Evolutionary conservation across 345 rosid species (phyloP).

Genomic region (Lumnitzera racemosa): DNA sequence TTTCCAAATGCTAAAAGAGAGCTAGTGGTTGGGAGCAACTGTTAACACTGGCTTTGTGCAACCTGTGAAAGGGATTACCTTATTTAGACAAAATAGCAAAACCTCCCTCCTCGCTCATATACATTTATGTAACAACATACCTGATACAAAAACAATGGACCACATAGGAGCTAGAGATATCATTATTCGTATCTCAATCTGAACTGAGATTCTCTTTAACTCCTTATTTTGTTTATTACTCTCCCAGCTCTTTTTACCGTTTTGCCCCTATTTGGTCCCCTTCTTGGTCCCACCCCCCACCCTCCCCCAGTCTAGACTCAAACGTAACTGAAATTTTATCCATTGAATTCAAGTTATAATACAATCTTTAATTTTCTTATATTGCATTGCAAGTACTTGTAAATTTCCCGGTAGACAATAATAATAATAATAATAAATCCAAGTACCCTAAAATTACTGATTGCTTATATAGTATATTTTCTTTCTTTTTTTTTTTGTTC

Average conservation of each 20-base stretch:
- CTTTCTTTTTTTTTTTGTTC: too few relatives aligned
- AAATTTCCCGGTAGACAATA: too few relatives aligned
- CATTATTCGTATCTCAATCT: conserved; percentile 60
- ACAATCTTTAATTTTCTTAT: too few relatives aligned
- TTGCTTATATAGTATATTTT: too few relatives aligned
- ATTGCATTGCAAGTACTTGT: too few relatives aligned
- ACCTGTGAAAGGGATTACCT: conserved; percentile 40
- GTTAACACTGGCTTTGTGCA: conserved; percentile 59
- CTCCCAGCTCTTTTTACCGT: conserved; percentile 13
- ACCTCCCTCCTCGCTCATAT: not conserved
- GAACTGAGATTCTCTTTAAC: conserved; percentile 46
- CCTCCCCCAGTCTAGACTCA: too few relatives aligned
- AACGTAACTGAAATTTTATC: too few relatives aligned
- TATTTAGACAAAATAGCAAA: conserved; percentile 34
- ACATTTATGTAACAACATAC: not conserved
- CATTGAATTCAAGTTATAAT: too few relatives aligned
- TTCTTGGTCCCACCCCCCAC: too few relatives aligned
- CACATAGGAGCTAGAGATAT: conserved; percentile 12
- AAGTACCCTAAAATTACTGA: too few relatives aligned
- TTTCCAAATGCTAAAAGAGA: conserved; percentile 22
- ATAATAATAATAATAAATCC: too few relatives aligned
- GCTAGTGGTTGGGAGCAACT: conserved; percentile 40
- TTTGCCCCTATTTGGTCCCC: conserved; percentile 19
- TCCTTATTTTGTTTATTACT: not conserved
- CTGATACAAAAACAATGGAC: conserved; percentile 9